These are phyloP conservation scores for Fraxinus sp. DNA, from an alignment of 305 asterid species.

Conservation along the genomic window DNA sequence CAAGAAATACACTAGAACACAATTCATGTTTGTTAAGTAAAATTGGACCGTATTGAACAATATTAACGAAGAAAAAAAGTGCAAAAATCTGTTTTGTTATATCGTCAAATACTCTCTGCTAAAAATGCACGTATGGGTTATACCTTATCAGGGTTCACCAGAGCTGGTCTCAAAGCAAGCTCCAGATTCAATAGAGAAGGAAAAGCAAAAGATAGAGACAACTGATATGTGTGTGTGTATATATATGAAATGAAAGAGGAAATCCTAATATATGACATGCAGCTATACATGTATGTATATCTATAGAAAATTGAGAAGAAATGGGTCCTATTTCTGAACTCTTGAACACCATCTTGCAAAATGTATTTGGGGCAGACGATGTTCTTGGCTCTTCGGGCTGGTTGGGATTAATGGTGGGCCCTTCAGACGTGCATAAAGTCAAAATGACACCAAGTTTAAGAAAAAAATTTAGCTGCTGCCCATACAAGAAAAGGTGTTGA, in stretches of 20 bases:
- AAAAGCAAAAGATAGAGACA: neutral
- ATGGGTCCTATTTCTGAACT: neutral
- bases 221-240: neutral
- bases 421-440: neutral
- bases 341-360: slow-evolving; percentile 15
- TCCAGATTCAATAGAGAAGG: neutral
- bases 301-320: neutral
- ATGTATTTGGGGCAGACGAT: slow-evolving; percentile 1
- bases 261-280: slow-evolving; percentile 1
- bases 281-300: neutral
- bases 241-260: neutral
- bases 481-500: slow-evolving; percentile 13
- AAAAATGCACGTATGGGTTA: neutral
- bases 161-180: neutral
- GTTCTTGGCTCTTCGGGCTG: neutral
- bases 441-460: neutral
- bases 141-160: neutral
- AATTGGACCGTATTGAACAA: neutral
- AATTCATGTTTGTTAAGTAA: neutral
- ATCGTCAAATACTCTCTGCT: neutral
- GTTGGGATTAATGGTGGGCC: slow-evolving; percentile 22
- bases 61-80: neutral
- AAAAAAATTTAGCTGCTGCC: slow-evolving; percentile 15
- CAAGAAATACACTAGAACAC: neutral
- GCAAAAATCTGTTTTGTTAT: neutral